phyloP scores from a whole-genome alignment of 1,284 basidiomycete genomes.

The Leccinum fallax region DNA sequence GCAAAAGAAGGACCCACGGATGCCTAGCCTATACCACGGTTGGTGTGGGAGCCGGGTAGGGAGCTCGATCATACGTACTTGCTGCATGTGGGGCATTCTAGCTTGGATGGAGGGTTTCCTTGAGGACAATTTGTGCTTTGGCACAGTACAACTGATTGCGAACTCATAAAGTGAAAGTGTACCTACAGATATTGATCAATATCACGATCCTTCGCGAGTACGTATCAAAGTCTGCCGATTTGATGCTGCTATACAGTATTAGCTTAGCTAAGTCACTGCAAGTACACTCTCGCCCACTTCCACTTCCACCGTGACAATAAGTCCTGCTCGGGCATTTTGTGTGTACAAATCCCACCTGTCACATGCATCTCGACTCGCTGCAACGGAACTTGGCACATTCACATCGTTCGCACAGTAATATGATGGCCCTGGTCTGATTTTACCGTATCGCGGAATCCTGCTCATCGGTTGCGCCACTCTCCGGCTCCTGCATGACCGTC shows the following conservation, averaged over 20 bases:
- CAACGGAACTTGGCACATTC: not conserved
- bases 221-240: not conserved
- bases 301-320: too few species aligned
- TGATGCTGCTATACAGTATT: not conserved
- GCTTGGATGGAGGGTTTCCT: constrained; percentile 70
- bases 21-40: constrained; percentile 59
- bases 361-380: not conserved
- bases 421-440: not conserved
- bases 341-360: not conserved
- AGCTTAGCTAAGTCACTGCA: not conserved
- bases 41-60: constrained; percentile 2
- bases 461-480: not conserved
- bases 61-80: constrained; percentile 58
- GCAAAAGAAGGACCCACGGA: constrained; percentile 82
- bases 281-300: not conserved
- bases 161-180: constrained; percentile 26
- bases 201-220: not conserved
- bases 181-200: not conserved
- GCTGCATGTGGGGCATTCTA: constrained; percentile 83
- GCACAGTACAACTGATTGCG: constrained; percentile 48
- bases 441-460: not conserved
- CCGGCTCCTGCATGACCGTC: not conserved
- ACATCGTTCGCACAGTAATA: not conserved
- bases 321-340: not conserved
- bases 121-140: constrained; percentile 73